Evolutionary conservation across 129 eudicot genomes (phyloP), one percentile per base, ranked within the genome.

Genomic region (Flaveria robusta): DNA sequence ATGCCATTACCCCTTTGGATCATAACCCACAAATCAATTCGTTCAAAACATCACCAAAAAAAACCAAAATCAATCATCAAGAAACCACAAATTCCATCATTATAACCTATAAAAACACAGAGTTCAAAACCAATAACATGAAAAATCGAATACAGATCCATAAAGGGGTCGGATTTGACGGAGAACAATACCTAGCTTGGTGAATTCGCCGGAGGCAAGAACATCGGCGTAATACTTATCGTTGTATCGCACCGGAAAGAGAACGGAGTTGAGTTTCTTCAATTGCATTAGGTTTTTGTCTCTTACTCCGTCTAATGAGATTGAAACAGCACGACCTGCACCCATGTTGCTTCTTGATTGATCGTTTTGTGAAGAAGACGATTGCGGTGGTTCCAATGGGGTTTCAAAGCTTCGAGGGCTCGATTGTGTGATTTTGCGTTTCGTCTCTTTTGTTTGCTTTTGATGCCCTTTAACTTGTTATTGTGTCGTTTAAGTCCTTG

Each of bases 201-300:
- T 84, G 50, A 95, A 95, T 56, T 95, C 96, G 13, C 85, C 94
- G 54, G 99, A 89, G 71, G 99, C 89, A 65, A 95, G 96, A 74
- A 92, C 94, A 75, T 95, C 99, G 13, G 84, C 84, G 59, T 95
- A 95, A 74, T 95, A 95, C 67, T 91, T 95, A 50, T 95, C 99
- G 64, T 95, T 95, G 85, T 95, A 95, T 0, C 94, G 90, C 22
- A 95, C 96, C 20, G 99, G 99, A 76, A 95, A 95, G 9, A 95
- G 93, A 51, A 85, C 91, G 63, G 93, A 81, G 81, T 95, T 95
- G 81, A 95, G 97, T 88, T 95, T 95, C 80, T 95, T 95, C 62
- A 95, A 87, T 74, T 95, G 99, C 99, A 91, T 91, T 75, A 95
- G n/a, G 78, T 95, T 95, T 83, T 95, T 95, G 56, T 95, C 99